Base-by-base conservation (phyloP, 768 basidiomycete genomes). In the Trametes punicea region DNA sequence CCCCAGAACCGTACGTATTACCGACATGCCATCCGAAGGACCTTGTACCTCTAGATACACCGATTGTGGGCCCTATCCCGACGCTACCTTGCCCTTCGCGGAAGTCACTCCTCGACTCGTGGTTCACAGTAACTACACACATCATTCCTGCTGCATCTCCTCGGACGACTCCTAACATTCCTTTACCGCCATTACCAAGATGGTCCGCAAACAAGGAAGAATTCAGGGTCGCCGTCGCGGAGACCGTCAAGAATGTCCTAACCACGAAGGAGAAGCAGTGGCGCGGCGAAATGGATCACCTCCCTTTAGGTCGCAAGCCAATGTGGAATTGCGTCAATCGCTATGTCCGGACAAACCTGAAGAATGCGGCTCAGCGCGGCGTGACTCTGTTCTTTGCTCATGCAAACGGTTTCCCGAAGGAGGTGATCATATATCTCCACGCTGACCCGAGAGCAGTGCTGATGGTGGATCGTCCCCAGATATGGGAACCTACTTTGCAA, bases 321-420 rank as follows among this genome's bases (percentile, higher is more conserved):
- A 68, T 92, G 49, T 91, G 88, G 88, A 84, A 80, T 48, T 84
- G 81, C 48, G 66, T 85, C 30, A 90, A 93, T 64, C 81, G 90
- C 38, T 92, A 87, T 67, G 78, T 80, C 26, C 75, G 75, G 62
- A 70, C 68, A 40, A 25, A 3, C 11, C 7, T 15, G n/a, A 2
- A 16, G 6, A 25, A 11, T 10, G 73, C 66, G 7, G 42, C 69
- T 7, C 18, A 46, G 15, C 10, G 10, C 9, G 82, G 87, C 0
- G 48, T 89, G 9, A 95, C 91, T 0, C 69, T 95, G 48, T 80
- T 94, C 59, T 74, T 90, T 44, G 81, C 82, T 3, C 93, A 95
- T 67, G 91, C 90, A 2, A 95, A 91, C 69, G 93, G 94, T 1
- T 87, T 95, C 62, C 82, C 81, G 44, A 95, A 94, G 68, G 92